Base-by-base conservation (phyloP, 768 basidiomycete genomes). In the Tulasnella sp. region DNA sequence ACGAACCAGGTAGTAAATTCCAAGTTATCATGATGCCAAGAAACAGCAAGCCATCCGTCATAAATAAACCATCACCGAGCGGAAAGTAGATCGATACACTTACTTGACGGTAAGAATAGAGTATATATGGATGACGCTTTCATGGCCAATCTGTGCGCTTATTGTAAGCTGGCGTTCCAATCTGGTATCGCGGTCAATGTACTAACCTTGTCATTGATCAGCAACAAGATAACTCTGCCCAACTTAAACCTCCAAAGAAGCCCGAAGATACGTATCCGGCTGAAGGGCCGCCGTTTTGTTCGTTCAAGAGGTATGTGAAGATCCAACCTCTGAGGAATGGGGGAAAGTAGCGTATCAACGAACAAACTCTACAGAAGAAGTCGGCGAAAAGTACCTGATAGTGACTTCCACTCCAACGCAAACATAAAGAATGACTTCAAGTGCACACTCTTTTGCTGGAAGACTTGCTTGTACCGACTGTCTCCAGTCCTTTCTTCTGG, bases 231-330 rank as follows among this genome's bases (percentile, higher is more conserved):
- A 16, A 82, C 42, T 10, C 81, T 68, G 8, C 81, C 81, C 39
- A 82, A 74, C 1, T 79, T 24, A 80, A 39, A 3, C 81, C 80
- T 31, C 87, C 88, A 81, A 88, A 89, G 84, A 89, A 89, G 6
- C 88, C 89, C 16, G 87, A 84, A 5, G 88, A 88, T 78, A 89
- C 86, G 82, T 89, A 90, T 8, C 90, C 89, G 24, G 89, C 84
- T 0, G 85, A 84, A 1, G 86, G 83, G 2, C 89, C 89, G n/a
- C 89, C 89, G 4, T 86, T 86, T 14, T 89, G 86, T 34, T 87
- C 84, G 3, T 86, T 82, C 12, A 87, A 86, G 34, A 90, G 85
- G 81, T 87, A 91, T 12, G 89, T 89, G 10, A 90, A 89, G 40
- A 88, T 89, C 89, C 90, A 90, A 0, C 89, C 89, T 89, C 78